Percentiles rank a stretch among this genome's conserved stretches.
phyloP scores from a whole-genome alignment of 371 early-diverging fungal species.

The Syncephalis plumigaleata region DNA sequence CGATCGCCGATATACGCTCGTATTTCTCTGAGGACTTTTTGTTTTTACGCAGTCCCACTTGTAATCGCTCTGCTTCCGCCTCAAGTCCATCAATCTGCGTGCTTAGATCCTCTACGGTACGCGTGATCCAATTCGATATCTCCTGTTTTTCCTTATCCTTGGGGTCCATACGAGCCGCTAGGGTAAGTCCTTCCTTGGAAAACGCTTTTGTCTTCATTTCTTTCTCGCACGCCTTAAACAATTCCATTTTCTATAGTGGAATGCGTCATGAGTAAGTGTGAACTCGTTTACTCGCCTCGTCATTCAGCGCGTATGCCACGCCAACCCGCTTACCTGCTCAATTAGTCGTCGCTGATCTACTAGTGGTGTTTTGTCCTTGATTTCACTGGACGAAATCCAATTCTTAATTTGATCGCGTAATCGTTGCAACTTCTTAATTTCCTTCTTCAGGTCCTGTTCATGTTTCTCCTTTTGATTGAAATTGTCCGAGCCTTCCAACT shows the following conservation, averaged over 20 bases:
- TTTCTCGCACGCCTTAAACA: constrained; percentile 91
- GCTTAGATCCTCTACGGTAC: constrained; percentile 60
- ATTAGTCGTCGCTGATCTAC: constrained; percentile 81
- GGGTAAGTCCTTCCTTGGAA: constrained; percentile 82
- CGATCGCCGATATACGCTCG: constrained; percentile 50
- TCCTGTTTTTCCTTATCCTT: constrained; percentile 79
- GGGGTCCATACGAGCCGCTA: constrained; percentile 74
- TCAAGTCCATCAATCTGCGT: constrained; percentile 81
- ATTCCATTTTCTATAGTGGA: constrained; percentile 80
- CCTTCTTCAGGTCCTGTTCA: constrained; percentile 91
- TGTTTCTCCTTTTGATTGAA: constrained; percentile 87
- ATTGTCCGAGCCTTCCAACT: constrained; percentile 64
- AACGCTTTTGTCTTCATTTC: constrained; percentile 97
- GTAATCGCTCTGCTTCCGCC: constrained; percentile 72
- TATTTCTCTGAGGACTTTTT: constrained; percentile 52
- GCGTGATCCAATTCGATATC: constrained; percentile 58
- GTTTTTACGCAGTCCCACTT: constrained; percentile 46
- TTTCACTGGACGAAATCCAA: constrained; percentile 81
- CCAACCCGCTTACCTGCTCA: constrained; percentile 45
- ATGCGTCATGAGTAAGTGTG: no score
- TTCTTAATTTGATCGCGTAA: constrained; percentile 92
- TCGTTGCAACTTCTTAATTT: constrained; percentile 94
- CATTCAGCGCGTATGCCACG: no score
- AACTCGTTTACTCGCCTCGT: no score
- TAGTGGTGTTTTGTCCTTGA: constrained; percentile 88